Conservation (phyloP, 2,329 filamentous ascomycete genomes). For the Exophiala sideris region DNA sequence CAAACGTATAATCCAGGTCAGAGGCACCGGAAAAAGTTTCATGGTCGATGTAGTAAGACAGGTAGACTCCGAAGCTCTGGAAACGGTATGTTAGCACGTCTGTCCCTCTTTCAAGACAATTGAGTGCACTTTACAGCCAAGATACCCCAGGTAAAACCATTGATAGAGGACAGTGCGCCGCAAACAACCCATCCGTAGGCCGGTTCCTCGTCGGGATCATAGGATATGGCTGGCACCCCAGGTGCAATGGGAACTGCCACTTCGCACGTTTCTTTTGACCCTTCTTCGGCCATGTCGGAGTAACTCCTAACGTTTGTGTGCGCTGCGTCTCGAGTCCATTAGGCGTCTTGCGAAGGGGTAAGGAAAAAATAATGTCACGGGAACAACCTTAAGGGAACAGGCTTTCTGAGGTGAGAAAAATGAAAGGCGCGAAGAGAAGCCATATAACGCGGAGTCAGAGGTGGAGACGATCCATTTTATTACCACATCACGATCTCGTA, state of each 20-base stretch:
- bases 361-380: too few relatives aligned
- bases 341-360: too few relatives aligned
- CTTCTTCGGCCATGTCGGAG: neutral
- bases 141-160: slow-evolving; percentile 36
- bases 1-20: slow-evolving; percentile 33
- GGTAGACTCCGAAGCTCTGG: slow-evolving; percentile 42
- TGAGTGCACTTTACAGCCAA: slow-evolving; percentile 20
- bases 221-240: neutral
- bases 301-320: too few relatives aligned
- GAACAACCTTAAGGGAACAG: too few relatives aligned
- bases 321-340: too few relatives aligned
- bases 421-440: too few relatives aligned
- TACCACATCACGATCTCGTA: too few relatives aligned
- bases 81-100: neutral
- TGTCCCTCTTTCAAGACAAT: neutral
- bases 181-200: slow-evolving; percentile 35
- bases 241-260: slow-evolving; percentile 13
- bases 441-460: too few relatives aligned
- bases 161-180: slow-evolving; percentile 30
- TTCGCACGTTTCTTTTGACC: neutral
- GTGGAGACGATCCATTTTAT: too few relatives aligned
- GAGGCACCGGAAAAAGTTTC: slow-evolving; percentile 30
- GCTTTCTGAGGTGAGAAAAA: too few relatives aligned
- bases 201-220: slow-evolving; percentile 19
- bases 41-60: slow-evolving; percentile 40